phyloP scores from a whole-genome alignment of 768 basidiomycete species.

The Kwoniella mangroviensis region DNA sequence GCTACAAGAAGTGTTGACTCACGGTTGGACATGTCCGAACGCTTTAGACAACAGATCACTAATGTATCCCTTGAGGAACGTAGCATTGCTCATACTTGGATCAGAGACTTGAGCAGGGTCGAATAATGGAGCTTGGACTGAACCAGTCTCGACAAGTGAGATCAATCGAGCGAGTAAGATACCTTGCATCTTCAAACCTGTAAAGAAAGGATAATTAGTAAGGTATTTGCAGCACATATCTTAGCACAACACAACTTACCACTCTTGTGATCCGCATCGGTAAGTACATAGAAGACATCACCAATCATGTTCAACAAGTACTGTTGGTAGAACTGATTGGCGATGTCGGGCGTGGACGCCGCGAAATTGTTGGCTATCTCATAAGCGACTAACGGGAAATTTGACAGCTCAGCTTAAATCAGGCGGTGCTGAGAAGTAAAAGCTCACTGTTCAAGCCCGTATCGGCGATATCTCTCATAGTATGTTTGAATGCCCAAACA shows the following conservation, averaged over 20 bases:
- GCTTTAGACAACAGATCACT: slow-evolving; percentile 82
- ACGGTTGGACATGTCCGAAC: slow-evolving; percentile 91
- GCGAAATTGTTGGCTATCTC: slow-evolving; percentile 97
- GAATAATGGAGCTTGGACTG: slow-evolving; percentile 80
- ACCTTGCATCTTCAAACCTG: slow-evolving; percentile 89
- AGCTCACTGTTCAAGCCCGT: slow-evolving; percentile 63
- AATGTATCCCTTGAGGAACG: slow-evolving; percentile 83
- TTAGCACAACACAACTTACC: slow-evolving; percentile 56
- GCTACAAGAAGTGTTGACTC: slow-evolving; percentile 50
- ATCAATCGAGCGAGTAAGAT: slow-evolving; percentile 90
- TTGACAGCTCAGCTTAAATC: no score
- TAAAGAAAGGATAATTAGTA: neutral
- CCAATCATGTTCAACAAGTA: slow-evolving; percentile 92
- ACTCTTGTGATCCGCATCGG: slow-evolving; percentile 98
- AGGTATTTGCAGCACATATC: neutral
- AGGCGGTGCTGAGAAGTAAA: no score
- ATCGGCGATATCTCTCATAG: slow-evolving; percentile 97
- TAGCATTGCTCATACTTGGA: slow-evolving; percentile 71
- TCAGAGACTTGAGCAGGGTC: slow-evolving; percentile 74
- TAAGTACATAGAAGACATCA: slow-evolving; percentile 95
- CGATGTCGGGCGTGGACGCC: slow-evolving; percentile 72
- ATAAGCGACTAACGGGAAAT: no score
- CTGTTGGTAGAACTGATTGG: slow-evolving; percentile 93
- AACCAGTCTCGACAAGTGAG: slow-evolving; percentile 81
- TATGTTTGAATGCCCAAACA: slow-evolving; percentile 99